phyloP scores from a whole-genome alignment of 1,139 yeast species.

The Spencermartinsiella ligniputridi region DNA sequence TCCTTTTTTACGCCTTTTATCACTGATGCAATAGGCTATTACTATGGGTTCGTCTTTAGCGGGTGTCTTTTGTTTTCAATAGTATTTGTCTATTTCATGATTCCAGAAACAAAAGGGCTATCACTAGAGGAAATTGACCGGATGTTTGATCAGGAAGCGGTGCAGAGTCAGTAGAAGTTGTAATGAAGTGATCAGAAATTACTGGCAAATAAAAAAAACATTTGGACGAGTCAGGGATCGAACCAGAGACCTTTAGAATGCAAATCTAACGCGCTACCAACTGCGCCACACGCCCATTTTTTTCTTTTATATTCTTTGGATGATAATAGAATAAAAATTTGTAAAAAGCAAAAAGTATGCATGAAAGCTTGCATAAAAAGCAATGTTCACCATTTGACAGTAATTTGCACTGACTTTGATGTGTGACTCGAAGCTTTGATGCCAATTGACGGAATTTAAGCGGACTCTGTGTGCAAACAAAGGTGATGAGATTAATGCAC shows the following conservation, averaged over 20 bases:
- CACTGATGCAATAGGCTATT: slow-evolving; percentile 44
- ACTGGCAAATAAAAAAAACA: slow-evolving; percentile 7
- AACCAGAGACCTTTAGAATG: slow-evolving; percentile 24
- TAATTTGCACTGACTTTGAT: no score
- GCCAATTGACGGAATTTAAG: no score
- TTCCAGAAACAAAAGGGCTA: slow-evolving; percentile 72
- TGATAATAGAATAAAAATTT: no score
- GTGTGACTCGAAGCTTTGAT: no score
- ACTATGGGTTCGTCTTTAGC: slow-evolving; percentile 71
- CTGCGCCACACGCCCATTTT: slow-evolving; percentile 23
- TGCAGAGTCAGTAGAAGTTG: background rate
- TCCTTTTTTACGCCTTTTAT: slow-evolving; percentile 50
- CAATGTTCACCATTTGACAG: no score
- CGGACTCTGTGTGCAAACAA: no score
- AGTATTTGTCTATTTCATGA: slow-evolving; percentile 51
- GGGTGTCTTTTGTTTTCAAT: slow-evolving; percentile 57
- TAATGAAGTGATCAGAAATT: no score
- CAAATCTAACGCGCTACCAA: slow-evolving; percentile 24
- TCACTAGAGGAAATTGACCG: slow-evolving; percentile 72
- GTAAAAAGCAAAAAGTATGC: no score
- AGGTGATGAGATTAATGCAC: no score
- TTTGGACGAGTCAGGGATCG: slow-evolving; percentile 23
- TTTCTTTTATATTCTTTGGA: no score
- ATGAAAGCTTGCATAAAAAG: no score
- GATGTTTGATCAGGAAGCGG: slow-evolving; percentile 33